Evolutionary conservation across 371 early-diverging fungal genomes (phyloP).

Genomic region (Umbelopsis sp.): DNA sequence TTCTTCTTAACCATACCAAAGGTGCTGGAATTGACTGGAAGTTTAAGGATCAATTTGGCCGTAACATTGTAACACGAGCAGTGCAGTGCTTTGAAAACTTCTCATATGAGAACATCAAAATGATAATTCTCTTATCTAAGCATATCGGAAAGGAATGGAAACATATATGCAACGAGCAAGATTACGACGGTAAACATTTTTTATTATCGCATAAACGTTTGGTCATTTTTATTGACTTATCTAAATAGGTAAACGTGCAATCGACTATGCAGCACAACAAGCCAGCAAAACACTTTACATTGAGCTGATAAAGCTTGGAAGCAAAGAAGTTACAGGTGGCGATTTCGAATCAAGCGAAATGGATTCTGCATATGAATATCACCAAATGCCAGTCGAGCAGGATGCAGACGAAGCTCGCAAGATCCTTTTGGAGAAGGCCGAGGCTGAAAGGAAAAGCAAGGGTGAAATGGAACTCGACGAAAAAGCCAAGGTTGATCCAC

Average conservation of each 20-base stretch:
- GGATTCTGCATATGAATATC: conserved; percentile 26
- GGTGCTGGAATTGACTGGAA: conserved; percentile 25
- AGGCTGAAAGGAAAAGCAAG: conserved; percentile 22
- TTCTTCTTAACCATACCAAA: conserved; percentile 12
- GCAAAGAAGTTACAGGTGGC: neutral
- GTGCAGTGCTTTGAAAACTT: conserved; percentile 30
- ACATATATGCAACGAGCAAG: neutral
- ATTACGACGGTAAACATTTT: conserved; percentile 30
- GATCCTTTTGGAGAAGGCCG: conserved; percentile 31
- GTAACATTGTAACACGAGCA: conserved; percentile 40
- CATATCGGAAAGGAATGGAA: conserved; percentile 17
- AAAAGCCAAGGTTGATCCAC: conserved; percentile 32
- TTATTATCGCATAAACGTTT: neutral
- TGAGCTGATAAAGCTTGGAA: conserved; percentile 23
- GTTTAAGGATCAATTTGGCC: conserved; percentile 40
- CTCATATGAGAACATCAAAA: conserved; percentile 40
- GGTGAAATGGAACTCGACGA: conserved; percentile 25
- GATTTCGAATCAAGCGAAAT: conserved; percentile 19
- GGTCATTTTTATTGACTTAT: neutral
- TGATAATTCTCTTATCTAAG: conserved; percentile 16
- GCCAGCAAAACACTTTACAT: conserved; percentile 25
- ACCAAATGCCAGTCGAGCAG: conserved; percentile 38
- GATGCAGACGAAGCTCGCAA: conserved; percentile 49
- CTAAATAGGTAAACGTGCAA: conserved; percentile 29
- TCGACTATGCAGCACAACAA: conserved; percentile 28